These are phyloP conservation scores for Fusarium sp. DNA, from an alignment of 2,329 filamentous ascomycete genomes.

Conservation along the genomic window DNA sequence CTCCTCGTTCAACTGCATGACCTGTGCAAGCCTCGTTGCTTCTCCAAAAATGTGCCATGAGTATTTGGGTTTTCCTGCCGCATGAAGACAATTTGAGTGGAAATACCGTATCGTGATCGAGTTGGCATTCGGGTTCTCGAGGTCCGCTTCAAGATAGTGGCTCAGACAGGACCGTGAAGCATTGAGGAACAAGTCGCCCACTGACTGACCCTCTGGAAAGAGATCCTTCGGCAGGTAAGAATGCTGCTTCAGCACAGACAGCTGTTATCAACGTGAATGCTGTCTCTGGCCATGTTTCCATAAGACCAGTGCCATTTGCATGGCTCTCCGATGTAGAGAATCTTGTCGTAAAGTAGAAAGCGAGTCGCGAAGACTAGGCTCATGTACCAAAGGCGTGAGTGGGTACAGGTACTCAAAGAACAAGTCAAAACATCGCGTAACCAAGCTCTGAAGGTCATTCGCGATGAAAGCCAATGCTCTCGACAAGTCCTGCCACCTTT, in stretches of 20 bases:
- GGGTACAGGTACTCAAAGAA: constrained; percentile 59
- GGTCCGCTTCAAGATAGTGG: constrained; percentile 55
- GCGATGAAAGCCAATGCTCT: constrained; percentile 41
- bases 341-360: constrained; percentile 48
- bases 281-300: constrained; percentile 51
- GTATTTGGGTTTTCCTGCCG: constrained; percentile 55
- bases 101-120: constrained; percentile 59
- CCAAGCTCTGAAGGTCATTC: constrained; percentile 41
- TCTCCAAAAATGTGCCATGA: constrained; percentile 61
- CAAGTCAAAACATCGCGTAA: constrained; percentile 52
- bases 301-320: constrained; percentile 5
- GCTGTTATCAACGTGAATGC: constrained; percentile 57
- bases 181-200: constrained; percentile 54
- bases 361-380: constrained; percentile 53
- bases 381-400: constrained; percentile 56
- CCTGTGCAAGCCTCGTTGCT: constrained; percentile 55
- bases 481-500: constrained; percentile 47
- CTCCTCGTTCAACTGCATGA: constrained; percentile 58
- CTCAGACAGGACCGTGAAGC: constrained; percentile 54
- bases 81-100: constrained; percentile 59
- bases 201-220: constrained; percentile 53
- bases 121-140: constrained; percentile 56
- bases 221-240: constrained; percentile 54
- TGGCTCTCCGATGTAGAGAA: constrained; percentile 25
- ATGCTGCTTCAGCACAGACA: constrained; percentile 57